phyloP scores from a whole-genome alignment of 1,284 basidiomycete species.

The Cerioporus squamosus region DNA sequence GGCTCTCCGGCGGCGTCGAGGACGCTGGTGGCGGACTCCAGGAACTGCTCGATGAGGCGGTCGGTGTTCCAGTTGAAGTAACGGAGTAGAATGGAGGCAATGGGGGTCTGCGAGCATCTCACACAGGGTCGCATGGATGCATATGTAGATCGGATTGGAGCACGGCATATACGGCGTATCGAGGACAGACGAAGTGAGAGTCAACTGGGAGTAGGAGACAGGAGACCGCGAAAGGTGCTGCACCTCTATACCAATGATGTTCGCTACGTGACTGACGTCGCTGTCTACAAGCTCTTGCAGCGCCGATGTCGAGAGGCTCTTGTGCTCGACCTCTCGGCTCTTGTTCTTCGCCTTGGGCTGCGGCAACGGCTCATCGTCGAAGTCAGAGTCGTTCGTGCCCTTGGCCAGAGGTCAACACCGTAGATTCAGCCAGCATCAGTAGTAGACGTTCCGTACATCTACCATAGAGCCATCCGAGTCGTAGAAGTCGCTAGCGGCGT shows the following conservation, averaged over 20 bases:
- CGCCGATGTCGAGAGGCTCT: conserved; percentile 42
- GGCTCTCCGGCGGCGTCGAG: conserved; percentile 42
- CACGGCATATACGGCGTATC: no score
- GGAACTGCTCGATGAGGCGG: conserved; percentile 58
- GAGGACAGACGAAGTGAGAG: neutral
- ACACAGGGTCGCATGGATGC: neutral
- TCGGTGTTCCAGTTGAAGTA: conserved; percentile 73
- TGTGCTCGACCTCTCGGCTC: conserved; percentile 31
- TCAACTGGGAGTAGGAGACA: conserved; percentile 11
- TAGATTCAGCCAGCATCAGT: neutral
- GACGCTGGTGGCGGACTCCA: conserved; percentile 51
- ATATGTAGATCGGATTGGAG: neutral
- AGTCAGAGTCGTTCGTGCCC: conserved; percentile 36
- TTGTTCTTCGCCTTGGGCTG: conserved; percentile 36
- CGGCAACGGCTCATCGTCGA: conserved; percentile 24
- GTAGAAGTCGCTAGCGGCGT: conserved; percentile 33
- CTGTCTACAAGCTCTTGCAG: conserved; percentile 49
- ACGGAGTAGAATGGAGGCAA: conserved; percentile 62
- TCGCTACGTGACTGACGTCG: conserved; percentile 51
- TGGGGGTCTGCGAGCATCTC: conserved; percentile 38
- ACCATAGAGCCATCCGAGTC: conserved; percentile 31
- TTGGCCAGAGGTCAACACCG: conserved; percentile 13
- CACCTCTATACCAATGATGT: conserved; percentile 54
- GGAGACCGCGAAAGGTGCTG: conserved; percentile 28
- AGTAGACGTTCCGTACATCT: conserved; percentile 25